Evolutionary conservation across 78 protist species (phyloP), one percentile per base, ranked within the genome.

Genomic region (Pigoraptor vietnamica): DNA sequence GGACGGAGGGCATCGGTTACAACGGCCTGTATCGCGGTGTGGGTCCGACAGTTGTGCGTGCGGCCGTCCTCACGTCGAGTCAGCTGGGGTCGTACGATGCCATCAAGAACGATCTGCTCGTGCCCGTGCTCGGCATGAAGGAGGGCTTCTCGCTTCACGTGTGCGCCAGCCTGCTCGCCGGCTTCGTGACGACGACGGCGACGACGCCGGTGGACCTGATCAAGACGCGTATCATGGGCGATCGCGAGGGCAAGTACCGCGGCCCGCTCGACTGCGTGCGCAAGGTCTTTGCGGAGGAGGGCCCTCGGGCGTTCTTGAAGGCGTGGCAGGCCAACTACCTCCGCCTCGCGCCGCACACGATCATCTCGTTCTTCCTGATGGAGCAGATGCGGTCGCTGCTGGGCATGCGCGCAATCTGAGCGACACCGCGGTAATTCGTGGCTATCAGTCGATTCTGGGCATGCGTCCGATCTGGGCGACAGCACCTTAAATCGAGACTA

Each of bases 311-410:
- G 23, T 83, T 94, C 38, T 89, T 25, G 67, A 33, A 35, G 86
- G 95, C 94, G 23, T 91, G 35, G 40, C 2, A 55, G 35, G 67
- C 95, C 9, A 21, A 29, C 40, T 92, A 0, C 24, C 23, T 32
- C n/a, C 90, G 95, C 36, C 89, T 94, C 23, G 95, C 94, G 19
- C 94, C 95, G 0, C 95, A 94, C 55, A 89, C 93, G 37, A 88
- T 94, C 90, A 37, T 92, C 81, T 40, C 95, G 37, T 86, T 94
- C 88, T 0, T 89, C 29, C 29, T 92, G 25, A 1, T 89, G 33
- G 95, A 94, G 87, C 94, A 89, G 40, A 40, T 94, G 55, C 89
- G 89, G 56, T 6, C 0, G 67, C 24, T 84, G 90, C 23, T 36
- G 32, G 38, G 86, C 55, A n/a, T n/a, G n/a, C n/a, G n/a, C n/a